These are phyloP conservation scores for Pueraria montana DNA, from an alignment of 306 rosid genomes.

Conservation along the genomic window DNA sequence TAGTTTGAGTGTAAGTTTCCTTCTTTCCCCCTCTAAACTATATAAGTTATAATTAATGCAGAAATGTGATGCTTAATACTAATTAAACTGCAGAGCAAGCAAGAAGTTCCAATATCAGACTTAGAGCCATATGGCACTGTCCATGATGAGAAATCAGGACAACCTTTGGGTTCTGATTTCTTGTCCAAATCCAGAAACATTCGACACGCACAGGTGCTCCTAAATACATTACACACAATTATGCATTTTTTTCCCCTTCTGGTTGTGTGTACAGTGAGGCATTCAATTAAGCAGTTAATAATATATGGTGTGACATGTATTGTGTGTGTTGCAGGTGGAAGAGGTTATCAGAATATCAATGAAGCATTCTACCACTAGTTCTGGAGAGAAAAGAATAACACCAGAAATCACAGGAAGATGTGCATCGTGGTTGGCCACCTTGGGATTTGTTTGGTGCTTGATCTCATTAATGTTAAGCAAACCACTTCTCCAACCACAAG, in stretches of 20 bases:
- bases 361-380: neutral
- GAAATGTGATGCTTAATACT: neutral
- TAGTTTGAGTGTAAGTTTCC: neutral
- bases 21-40: neutral
- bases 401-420: neutral
- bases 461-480: neutral
- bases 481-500: neutral
- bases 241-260: no score
- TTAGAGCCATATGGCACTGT: neutral
- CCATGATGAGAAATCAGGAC: neutral
- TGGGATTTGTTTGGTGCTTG: neutral
- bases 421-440: neutral
- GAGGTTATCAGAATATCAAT: neutral
- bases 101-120: neutral
- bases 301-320: no score
- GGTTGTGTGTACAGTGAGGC: no score
- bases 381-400: neutral
- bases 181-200: no score
- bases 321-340: no score
- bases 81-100: neutral
- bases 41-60: neutral
- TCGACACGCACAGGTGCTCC: no score
- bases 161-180: neutral
- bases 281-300: no score
- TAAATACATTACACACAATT: no score